Percentiles rank a stretch among this genome's conserved stretches.
Conservation (phyloP, 768 basidiomycete species). For the Asterophora lycoperdoides region DNA sequence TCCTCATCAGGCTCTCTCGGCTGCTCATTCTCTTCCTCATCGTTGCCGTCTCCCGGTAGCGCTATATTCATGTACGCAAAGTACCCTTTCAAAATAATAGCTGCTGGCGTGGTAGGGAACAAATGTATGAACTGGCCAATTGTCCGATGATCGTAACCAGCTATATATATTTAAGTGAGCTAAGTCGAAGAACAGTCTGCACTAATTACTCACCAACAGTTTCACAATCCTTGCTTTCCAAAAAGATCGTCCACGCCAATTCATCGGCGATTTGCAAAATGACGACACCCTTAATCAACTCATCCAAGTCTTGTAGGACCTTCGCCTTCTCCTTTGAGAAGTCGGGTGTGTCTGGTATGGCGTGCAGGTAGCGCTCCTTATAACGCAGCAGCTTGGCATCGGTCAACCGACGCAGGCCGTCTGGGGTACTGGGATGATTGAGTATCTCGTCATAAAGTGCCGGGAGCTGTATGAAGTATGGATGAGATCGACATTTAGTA, state of each 20-base stretch:
- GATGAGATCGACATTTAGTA: slow-evolving; percentile 5
- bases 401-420: slow-evolving; percentile 70
- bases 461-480: slow-evolving; percentile 50
- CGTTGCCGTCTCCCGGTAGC: slow-evolving; percentile 33
- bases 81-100: slow-evolving; percentile 61
- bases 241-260: slow-evolving; percentile 72
- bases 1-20: slow-evolving; percentile 41
- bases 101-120: slow-evolving; percentile 58
- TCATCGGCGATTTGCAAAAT: slow-evolving; percentile 75
- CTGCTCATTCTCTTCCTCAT: slow-evolving; percentile 35
- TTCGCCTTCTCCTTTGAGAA: slow-evolving; percentile 37
- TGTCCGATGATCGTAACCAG: slow-evolving; percentile 52
- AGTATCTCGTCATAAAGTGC: slow-evolving; percentile 73
- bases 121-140: slow-evolving; percentile 58
- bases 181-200: slow-evolving; percentile 3
- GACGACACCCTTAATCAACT: slow-evolving; percentile 70
- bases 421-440: slow-evolving; percentile 73
- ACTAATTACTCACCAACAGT: slow-evolving; percentile 49
- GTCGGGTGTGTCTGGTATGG: slow-evolving; percentile 44
- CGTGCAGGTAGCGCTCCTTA: slow-evolving; percentile 56
- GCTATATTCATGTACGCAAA: slow-evolving; percentile 55
- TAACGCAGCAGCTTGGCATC: slow-evolving; percentile 73
- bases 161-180: slow-evolving; percentile 30
- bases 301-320: slow-evolving; percentile 61
- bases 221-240: slow-evolving; percentile 72